These are phyloP conservation scores for Colletotrichum agaves DNA, from an alignment of 2,329 filamentous ascomycete genomes.

Conservation along the genomic window DNA sequence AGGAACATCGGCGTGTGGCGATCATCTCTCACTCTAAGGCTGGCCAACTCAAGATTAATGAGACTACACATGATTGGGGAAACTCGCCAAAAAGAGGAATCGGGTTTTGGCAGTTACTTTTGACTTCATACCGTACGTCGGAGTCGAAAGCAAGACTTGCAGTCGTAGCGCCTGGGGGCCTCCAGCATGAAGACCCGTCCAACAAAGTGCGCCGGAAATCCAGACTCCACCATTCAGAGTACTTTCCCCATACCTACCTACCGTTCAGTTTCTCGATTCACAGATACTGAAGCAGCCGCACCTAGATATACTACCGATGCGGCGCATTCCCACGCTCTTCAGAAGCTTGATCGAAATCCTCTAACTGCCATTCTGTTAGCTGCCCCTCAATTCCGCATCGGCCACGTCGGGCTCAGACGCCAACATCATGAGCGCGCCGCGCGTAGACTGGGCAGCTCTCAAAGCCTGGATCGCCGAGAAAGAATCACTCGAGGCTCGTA, in stretches of 20 bases:
- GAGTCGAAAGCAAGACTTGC: neutral
- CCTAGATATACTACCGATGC: too few relatives aligned
- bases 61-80: neutral
- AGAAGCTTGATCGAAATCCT: too few relatives aligned
- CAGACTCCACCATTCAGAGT: slow-evolving; percentile 4
- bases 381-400: neutral
- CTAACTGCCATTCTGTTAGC: neutral
- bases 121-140: neutral
- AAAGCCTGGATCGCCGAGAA: slow-evolving; percentile 54
- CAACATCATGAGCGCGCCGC: neutral
- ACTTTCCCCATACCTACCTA: neutral
- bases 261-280: neutral
- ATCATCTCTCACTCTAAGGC: neutral
- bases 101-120: neutral
- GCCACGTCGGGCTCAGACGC: neutral
- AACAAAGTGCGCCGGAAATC: neutral
- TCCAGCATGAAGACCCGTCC: neutral
- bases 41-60: neutral
- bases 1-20: neutral
- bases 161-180: neutral
- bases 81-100: neutral
- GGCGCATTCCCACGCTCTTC: too few relatives aligned
- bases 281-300: neutral
- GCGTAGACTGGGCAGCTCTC: slow-evolving; percentile 48
- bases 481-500: slow-evolving; percentile 47